These are phyloP conservation scores for Pneumocystis wakefieldiae DNA, from an alignment of 1,139 yeast species.

Conservation along the genomic window DNA sequence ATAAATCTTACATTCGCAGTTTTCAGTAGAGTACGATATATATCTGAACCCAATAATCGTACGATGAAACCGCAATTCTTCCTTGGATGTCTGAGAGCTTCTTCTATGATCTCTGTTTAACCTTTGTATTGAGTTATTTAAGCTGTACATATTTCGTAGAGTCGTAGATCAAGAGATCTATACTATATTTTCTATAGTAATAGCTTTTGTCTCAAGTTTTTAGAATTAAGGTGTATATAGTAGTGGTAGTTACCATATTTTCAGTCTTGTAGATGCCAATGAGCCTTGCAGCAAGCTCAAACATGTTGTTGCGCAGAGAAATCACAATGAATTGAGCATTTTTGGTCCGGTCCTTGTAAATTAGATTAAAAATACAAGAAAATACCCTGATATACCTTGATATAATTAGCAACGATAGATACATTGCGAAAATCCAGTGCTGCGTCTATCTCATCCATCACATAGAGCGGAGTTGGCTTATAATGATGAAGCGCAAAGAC, in stretches of 20 bases:
- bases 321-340: slow-evolving; percentile 95
- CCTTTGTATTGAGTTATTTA: too few species aligned
- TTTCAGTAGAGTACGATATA: neutral
- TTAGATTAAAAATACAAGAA: neutral
- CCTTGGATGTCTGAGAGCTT: slow-evolving; percentile 1
- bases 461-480: slow-evolving; percentile 93
- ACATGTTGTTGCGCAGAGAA: slow-evolving; percentile 91
- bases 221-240: neutral
- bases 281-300: slow-evolving; percentile 82
- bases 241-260: slow-evolving; percentile 36
- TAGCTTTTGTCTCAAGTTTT: slow-evolving; percentile 13
- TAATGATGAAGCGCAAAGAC: slow-evolving; percentile 94
- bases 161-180: neutral
- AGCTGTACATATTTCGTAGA: too few species aligned
- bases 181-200: slow-evolving; percentile 12
- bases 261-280: slow-evolving; percentile 92
- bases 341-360: slow-evolving; percentile 57
- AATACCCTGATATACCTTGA: slow-evolving; percentile 60
- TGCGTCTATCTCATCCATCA: slow-evolving; percentile 99
- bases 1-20: neutral
- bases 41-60: neutral
- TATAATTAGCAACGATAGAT: slow-evolving; percentile 91
- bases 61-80: neutral
- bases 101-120: too few species aligned
- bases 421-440: slow-evolving; percentile 95